phyloP scores from a whole-genome alignment of 495 filamentous ascomycete genomes.

The Hamigera avellanea region DNA sequence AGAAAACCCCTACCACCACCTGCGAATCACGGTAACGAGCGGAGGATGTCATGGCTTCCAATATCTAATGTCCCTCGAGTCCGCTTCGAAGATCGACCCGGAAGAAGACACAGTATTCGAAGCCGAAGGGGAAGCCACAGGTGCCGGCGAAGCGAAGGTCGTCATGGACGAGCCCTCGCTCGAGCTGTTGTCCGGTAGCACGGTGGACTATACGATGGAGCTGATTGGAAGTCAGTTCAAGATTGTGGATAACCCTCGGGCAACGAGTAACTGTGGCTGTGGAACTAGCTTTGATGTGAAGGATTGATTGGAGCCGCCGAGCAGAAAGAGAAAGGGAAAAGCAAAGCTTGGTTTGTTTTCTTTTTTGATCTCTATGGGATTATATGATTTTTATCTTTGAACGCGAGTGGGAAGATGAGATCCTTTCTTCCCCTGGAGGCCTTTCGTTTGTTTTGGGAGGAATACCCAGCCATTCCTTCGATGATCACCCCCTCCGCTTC shows the following conservation, averaged over 20 bases:
- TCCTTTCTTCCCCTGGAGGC: too few species aligned
- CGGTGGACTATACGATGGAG: slow-evolving; percentile 92
- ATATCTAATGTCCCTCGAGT: slow-evolving; percentile 82
- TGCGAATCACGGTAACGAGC: slow-evolving; percentile 81
- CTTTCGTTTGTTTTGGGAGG: too few species aligned
- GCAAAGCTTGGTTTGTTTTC: background rate
- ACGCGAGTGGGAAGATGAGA: too few species aligned
- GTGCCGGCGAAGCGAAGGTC: slow-evolving; percentile 57
- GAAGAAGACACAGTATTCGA: slow-evolving; percentile 68
- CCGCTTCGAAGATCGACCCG: slow-evolving; percentile 39
- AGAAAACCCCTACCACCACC: slow-evolving; percentile 66
- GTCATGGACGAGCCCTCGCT: slow-evolving; percentile 83
- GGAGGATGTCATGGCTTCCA: slow-evolving; percentile 98
- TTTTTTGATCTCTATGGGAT: background rate
- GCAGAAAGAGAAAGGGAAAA: background rate
- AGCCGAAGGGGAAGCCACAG: slow-evolving; percentile 14
- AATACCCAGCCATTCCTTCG: too few species aligned
- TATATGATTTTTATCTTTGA: too few species aligned
- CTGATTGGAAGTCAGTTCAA: slow-evolving; percentile 97
- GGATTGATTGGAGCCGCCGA: slow-evolving; percentile 28
- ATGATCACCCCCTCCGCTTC: too few species aligned
- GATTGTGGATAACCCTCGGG: slow-evolving; percentile 82
- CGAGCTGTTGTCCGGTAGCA: slow-evolving; percentile 82
- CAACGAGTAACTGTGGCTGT: slow-evolving; percentile 92
- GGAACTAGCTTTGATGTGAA: slow-evolving; percentile 97